A percentile compares a stretch with the other conserved stretches of the same genome.
Evolutionary conservation across 2,329 filamentous ascomycete species (phyloP).

Genomic region (Trichoderma sp.): DNA sequence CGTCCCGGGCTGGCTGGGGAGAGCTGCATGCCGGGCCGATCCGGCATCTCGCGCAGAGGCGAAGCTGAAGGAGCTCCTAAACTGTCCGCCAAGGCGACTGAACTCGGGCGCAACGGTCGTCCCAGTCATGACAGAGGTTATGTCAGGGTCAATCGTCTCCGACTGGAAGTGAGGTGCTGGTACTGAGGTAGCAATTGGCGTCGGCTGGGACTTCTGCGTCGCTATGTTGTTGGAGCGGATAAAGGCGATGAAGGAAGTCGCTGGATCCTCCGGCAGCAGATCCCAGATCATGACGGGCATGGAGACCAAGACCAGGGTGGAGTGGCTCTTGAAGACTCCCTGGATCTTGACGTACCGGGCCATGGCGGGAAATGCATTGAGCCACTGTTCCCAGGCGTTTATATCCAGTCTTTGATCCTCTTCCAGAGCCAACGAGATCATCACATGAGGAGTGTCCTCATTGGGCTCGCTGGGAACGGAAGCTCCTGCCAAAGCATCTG

Average conservation of each 20-base stretch:
- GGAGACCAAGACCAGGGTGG: constrained; percentile 59
- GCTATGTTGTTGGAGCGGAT: constrained; percentile 61
- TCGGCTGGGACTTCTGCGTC: constrained; percentile 36
- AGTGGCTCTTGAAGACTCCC: constrained; percentile 63
- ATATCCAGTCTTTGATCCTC: constrained; percentile 59
- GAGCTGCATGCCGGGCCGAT: constrained; percentile 25
- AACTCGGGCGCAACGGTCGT: constrained; percentile 40
- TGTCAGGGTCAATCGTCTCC: constrained; percentile 32
- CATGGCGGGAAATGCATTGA: constrained; percentile 57
- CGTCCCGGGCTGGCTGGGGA: constrained; percentile 33
- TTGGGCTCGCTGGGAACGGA: constrained; percentile 49
- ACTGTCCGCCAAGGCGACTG: constrained; percentile 27
- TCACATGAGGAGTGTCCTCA: constrained; percentile 60
- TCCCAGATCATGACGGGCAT: constrained; percentile 64
- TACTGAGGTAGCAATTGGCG: constrained; percentile 34
- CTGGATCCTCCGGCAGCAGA: constrained; percentile 58
- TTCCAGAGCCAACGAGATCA: constrained; percentile 62
- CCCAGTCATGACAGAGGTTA: constrained; percentile 40
- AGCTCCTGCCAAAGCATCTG: constrained; percentile 33
- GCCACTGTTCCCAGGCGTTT: constrained; percentile 62
- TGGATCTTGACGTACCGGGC: constrained; percentile 64
- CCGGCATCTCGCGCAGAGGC: constrained; percentile 1
- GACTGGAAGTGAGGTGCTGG: constrained; percentile 33
- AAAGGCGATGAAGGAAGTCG: constrained; percentile 61
- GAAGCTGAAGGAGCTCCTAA: constrained; percentile 5